Percentiles rank a stretch among this genome's conserved stretches.
These are phyloP conservation scores for Fusarium globosum DNA, from an alignment of 2,329 filamentous ascomycete genomes.

Conservation along the genomic window DNA sequence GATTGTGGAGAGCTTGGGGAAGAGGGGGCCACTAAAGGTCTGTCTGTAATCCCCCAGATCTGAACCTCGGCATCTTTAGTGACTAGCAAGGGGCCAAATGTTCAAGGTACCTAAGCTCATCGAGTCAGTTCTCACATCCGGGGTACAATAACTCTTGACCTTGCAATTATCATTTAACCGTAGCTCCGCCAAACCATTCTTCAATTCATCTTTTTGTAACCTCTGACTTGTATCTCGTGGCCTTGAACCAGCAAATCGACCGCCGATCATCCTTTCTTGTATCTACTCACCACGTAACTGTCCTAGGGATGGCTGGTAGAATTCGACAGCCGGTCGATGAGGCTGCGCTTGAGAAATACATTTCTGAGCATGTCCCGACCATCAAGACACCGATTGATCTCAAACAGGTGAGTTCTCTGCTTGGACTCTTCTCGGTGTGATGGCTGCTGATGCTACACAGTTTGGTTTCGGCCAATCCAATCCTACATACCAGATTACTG, in stretches of 20 bases:
- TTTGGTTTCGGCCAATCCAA: constrained; percentile 98
- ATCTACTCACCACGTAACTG: neutral
- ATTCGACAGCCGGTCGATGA: constrained; percentile 93
- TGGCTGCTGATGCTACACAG: constrained; percentile 57
- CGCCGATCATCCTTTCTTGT: neutral
- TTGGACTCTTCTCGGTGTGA: neutral
- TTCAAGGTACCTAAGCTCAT: neutral
- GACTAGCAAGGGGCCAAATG: constrained; percentile 23
- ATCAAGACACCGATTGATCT: constrained; percentile 86
- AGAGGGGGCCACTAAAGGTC: constrained; percentile 32
- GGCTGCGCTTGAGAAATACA: constrained; percentile 80
- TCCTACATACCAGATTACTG: constrained; percentile 92
- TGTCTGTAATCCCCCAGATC: constrained; percentile 13
- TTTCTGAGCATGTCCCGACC: constrained; percentile 80
- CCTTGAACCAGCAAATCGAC: neutral
- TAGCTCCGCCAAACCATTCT: neutral
- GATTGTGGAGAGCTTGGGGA: constrained; percentile 35
- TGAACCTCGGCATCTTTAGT: constrained; percentile 43
- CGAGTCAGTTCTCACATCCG: constrained; percentile 2
- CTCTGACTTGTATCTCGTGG: neutral
- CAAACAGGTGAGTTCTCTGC: constrained; percentile 76
- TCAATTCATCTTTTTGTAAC: neutral
- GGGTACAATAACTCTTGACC: constrained; percentile 6
- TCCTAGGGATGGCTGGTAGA: constrained; percentile 77
- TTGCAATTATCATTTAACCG: constrained; percentile 2